A percentile compares a stretch with the other conserved stretches of the same genome.
These are phyloP conservation scores for Seiridium cupressi DNA, from an alignment of 2,329 filamentous ascomycete species.

Conservation along the genomic window DNA sequence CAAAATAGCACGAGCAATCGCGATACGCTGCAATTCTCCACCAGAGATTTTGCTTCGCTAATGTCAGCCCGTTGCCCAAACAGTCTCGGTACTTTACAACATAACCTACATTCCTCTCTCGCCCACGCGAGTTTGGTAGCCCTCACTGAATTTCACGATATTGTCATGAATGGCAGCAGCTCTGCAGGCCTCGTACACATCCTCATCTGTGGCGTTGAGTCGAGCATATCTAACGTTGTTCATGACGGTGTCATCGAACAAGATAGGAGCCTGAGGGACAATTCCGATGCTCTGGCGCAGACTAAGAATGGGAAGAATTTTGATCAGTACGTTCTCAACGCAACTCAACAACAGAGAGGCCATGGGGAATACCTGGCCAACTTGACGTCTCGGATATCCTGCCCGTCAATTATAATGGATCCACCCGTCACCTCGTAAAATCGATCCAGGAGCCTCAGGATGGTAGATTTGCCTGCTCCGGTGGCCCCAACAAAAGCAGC, in stretches of 20 bases:
- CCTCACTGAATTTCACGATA: slow-evolving; percentile 51
- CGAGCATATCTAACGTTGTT: slow-evolving; percentile 55
- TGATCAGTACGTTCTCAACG: not conserved
- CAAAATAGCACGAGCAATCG: slow-evolving; percentile 69
- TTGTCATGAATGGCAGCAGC: slow-evolving; percentile 55
- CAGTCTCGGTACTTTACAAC: not conserved
- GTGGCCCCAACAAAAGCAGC: slow-evolving; percentile 61
- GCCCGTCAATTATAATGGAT: slow-evolving; percentile 43
- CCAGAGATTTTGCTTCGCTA: slow-evolving; percentile 58
- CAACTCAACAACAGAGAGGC: no score
- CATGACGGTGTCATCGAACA: slow-evolving; percentile 55
- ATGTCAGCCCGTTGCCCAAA: slow-evolving; percentile 10
- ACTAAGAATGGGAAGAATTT: slow-evolving; percentile 18
- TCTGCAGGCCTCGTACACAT: slow-evolving; percentile 49
- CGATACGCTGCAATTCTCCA: slow-evolving; percentile 64
- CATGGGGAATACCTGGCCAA: slow-evolving; percentile 27
- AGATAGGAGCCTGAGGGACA: slow-evolving; percentile 42
- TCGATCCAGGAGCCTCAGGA: slow-evolving; percentile 47
- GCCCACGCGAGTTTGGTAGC: slow-evolving; percentile 52
- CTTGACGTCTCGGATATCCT: slow-evolving; percentile 41
- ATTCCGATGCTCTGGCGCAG: slow-evolving; percentile 41
- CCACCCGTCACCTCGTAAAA: slow-evolving; percentile 49
- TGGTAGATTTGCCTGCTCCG: slow-evolving; percentile 52
- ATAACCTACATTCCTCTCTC: slow-evolving; percentile 45
- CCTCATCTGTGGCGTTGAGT: slow-evolving; percentile 43